Conservation (phyloP, 1,284 basidiomycete species). For the Coniferiporia weirii region DNA sequence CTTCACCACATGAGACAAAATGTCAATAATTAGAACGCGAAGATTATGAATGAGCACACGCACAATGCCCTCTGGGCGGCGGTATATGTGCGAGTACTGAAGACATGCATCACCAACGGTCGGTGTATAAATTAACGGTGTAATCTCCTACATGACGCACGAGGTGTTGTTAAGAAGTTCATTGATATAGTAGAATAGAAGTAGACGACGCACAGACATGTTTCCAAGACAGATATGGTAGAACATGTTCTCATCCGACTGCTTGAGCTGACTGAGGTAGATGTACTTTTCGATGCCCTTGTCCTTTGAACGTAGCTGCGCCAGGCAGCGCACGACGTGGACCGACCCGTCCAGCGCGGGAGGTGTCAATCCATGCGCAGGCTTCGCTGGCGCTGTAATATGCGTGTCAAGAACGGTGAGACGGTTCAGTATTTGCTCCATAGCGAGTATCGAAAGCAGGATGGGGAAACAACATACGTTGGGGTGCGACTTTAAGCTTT, state of each 20-base stretch:
- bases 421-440: constrained; percentile 17
- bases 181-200: neutral
- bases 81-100: constrained; percentile 79
- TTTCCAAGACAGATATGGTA: constrained; percentile 65
- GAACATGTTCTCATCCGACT: constrained; percentile 68
- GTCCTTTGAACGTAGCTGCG: constrained; percentile 71
- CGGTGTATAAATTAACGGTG: constrained; percentile 89
- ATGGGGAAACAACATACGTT: constrained; percentile 38
- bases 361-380: constrained; percentile 57
- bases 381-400: constrained; percentile 40
- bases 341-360: constrained; percentile 49
- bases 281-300: constrained; percentile 78
- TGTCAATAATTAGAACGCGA: constrained; percentile 19
- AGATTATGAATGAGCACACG: constrained; percentile 28
- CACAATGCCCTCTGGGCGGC: constrained; percentile 74
- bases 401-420: constrained; percentile 20
- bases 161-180: neutral
- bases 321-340: constrained; percentile 58
- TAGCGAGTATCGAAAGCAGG: neutral
- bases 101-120: constrained; percentile 89
- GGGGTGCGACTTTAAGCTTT: constrained; percentile 55
- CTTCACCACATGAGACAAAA: constrained; percentile 30
- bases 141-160: constrained; percentile 46
- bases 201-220: constrained; percentile 42
- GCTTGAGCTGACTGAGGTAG: constrained; percentile 69